Base-by-base conservation (phyloP, 1,139 yeast genomes). In the Saccharomyces hybrid region DNA sequence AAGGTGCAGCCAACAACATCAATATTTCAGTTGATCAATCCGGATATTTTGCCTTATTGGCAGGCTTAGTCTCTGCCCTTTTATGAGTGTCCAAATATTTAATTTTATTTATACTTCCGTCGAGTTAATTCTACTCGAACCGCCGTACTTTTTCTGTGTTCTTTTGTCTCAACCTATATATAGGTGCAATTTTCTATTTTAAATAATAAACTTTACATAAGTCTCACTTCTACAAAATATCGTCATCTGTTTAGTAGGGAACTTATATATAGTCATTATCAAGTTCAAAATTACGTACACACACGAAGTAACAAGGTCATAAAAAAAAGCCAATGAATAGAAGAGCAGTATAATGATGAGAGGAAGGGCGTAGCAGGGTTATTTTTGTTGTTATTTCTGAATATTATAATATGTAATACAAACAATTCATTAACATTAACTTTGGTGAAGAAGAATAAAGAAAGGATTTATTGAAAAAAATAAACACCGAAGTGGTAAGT, bases 1-100 rank as follows among this genome's bases (percentile, higher is more conserved):
- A 58, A 32, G 63, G 57, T 50, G 61, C 29, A 7, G 68, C 65
- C 3, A 56, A 49, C 19, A 24, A 32, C 9, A 26, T 54, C 6
- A 44, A 46, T 7, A 42, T 50, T 27, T 58, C 59, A 48, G 16
- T 46, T 7, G 28, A 52, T 14, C 46, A 52, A 14, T 31, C 61
- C 44, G 61, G 67, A 28, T 47, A 59, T 4, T 49, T 58, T 28
- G 62, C 62, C 3, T 34, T 55, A 5, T 32, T 59, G 11, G 49
- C 52, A 27, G 60, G 55, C 31, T 31, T 58, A 9, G 8, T 58
- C 11, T 48, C 54, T 21, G 59, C 59, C 16, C 54, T 64, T 26
- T 53, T 64, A 28, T 63, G 54, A 51, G 4, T 24, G 34, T 4
- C 19, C 29, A 34, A 7, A 12, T 14, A 8, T 3, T 9, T 1